phyloP scores from a whole-genome alignment of 2,329 filamentous ascomycete species.

The Ustulina deusta region DNA sequence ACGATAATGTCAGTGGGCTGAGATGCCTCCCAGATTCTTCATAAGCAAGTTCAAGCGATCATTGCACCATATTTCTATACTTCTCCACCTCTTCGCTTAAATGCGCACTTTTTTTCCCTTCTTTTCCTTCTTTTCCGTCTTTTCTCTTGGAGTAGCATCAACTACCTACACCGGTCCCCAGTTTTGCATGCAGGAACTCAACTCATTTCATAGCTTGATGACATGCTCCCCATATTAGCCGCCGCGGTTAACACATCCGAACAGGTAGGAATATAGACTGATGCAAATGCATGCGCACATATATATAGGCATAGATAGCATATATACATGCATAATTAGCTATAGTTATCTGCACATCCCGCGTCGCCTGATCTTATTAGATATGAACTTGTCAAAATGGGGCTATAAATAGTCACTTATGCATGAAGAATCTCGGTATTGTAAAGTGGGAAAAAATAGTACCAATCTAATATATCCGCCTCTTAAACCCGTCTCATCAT shows the following conservation, averaged over 20 bases:
- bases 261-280: constrained; percentile 26
- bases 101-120: background rate
- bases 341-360: constrained; percentile 23
- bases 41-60: constrained; percentile 1
- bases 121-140: background rate
- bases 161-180: background rate
- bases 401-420: constrained; percentile 34
- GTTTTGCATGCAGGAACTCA: constrained; percentile 21
- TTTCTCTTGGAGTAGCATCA: background rate
- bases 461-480: constrained; percentile 27
- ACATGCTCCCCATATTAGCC: constrained; percentile 35
- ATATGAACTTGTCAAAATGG: constrained; percentile 11
- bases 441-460: constrained; percentile 16
- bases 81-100: background rate
- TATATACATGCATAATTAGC: constrained; percentile 30
- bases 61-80: background rate
- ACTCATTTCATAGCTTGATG: constrained; percentile 9
- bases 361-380: constrained; percentile 32
- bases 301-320: constrained; percentile 35
- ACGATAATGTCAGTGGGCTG: background rate
- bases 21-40: background rate
- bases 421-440: constrained; percentile 21
- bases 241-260: constrained; percentile 37
- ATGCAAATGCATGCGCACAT: constrained; percentile 20
- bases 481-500: constrained; percentile 16